Base-by-base conservation (phyloP, 2,329 filamentous ascomycete species). In the Cladophialophora psammophila region DNA sequence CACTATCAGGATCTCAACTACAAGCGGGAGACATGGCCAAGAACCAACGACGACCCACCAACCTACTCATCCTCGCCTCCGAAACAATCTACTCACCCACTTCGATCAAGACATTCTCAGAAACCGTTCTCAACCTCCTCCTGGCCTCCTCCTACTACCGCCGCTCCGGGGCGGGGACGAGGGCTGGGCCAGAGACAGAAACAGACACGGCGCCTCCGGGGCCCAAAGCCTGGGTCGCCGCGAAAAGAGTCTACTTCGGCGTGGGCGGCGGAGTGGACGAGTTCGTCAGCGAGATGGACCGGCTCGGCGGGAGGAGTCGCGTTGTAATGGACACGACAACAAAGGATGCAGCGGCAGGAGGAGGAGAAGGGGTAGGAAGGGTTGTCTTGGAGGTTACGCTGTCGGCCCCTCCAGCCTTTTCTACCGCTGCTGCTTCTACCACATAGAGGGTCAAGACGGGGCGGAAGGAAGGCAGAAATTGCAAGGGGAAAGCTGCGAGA, bases 231-330 rank as follows among this genome's bases (percentile, higher is more conserved):
- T 78, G 89, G 65, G 80, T 90, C 5, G 88, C 86, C 8, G 88
- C 88, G 2, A 90, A 90, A 77, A 82, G 85, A 69, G 84, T 90
- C 48, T 90, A 90, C 76, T 90, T 90, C 73, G 88, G 88, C 0
- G 87, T 90, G 35, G 88, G 88, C 0, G 88, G 88, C 1, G 87
- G 87, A 35, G 85, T 90, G 9, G 86, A 89, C 76, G 86, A 86
- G 40, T 87, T 90, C 70, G 62, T 80, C 55, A 67, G 70, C 50
- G 72, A 72, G 13, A 68, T 79, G 6, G 57, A 62, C 10, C 59
- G 55, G 2, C 60, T 61, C 6, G 68, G 68, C 20, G 74, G 69
- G 8, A 52, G 38, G 64, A 73, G 67, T 67, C 69, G 5, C 66
- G 72, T 65, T 63, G 69, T 63, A 35, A 80, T 63, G 70, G 76